Percentiles rank a stretch among this genome's conserved stretches.
Evolutionary conservation across 1,284 basidiomycete species (phyloP).

Genomic region (Rhizopogon hawkerae): DNA sequence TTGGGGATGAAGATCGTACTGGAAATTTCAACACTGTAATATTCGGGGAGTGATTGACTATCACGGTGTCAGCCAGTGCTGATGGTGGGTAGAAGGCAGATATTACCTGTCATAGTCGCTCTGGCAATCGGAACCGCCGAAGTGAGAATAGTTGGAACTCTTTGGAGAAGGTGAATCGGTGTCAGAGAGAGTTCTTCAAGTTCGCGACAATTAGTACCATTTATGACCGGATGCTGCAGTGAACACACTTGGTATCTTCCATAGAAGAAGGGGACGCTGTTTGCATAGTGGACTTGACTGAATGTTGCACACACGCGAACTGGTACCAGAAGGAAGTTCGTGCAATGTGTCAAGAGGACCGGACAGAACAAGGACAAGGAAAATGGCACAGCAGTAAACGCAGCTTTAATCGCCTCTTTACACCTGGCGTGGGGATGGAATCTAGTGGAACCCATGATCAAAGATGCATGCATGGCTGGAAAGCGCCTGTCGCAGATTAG

Average conservation of each 20-base stretch:
- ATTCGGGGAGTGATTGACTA: not conserved
- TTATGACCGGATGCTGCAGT: not conserved
- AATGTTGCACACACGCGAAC: not conserved
- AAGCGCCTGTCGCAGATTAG: not conserved
- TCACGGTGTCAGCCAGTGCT: not conserved
- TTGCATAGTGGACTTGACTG: not conserved
- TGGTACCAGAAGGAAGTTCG: not conserved
- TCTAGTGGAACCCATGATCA: not conserved
- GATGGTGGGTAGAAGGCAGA: not conserved
- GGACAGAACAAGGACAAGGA: not conserved
- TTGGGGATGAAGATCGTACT: not conserved
- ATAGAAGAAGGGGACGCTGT: not conserved
- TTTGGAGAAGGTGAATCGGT: not conserved
- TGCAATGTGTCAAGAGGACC: not conserved
- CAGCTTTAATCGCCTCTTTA: not conserved
- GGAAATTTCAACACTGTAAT: not conserved
- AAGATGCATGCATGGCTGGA: not conserved
- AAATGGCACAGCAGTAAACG: not conserved
- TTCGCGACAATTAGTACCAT: not conserved
- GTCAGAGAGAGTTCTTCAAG: not conserved
- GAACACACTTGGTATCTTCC: not conserved
- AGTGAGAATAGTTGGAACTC: not conserved
- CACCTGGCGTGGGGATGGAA: not conserved
- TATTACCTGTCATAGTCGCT: not conserved
- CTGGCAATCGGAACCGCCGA: not conserved